Base-by-base conservation (phyloP, 2,329 filamentous ascomycete genomes). In the Alternaria ventricosa region DNA sequence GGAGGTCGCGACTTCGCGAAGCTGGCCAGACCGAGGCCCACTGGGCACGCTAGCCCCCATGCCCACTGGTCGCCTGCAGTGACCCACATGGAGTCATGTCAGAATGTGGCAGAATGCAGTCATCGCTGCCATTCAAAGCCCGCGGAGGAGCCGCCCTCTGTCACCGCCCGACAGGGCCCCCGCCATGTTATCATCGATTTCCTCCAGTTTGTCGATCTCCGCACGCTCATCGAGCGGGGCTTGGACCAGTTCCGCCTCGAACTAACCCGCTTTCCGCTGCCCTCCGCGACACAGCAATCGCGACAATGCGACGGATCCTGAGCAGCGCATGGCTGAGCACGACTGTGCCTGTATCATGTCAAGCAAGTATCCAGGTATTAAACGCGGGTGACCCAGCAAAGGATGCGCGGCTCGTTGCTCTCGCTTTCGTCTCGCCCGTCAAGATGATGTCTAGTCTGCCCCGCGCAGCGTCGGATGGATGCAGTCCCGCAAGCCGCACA, bases 71-170 rank as follows among this genome's bases (percentile, higher is more conserved):
- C 65, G 47, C 59, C 55, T 61, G 61, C 58, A 30, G 13, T 57
- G 66, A 71, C 68, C 74, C 75, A 71, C 74, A 67, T 69, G n/a
- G 63, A 61, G 63, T 43, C 64, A 66, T 59, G 64, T 70, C 63
- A 68, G 60, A 69, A 58, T 68, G 63, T 61, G 74, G 74, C 76
- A 78, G 73, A 77, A 73, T 60, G 12, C 36, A 15, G 9, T 28
- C 20, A 49, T 53, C 44, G 49, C 51, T 50, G 57, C 75, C 73
- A 75, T 60, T 73, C 55, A 67, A 10, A 7, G 18, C 33, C 57
- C 58, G 44, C 55, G 63, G 53, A 59, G 27, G 49, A 20, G 5
- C 43, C 15, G 28, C 27, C 45, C 4, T 15, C 45, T 7, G 12
- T 74, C 69, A 75, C 72, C 73, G 71, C 72, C 71, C 65, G 57